Percentiles rank a stretch among this genome's conserved stretches.
phyloP scores from a whole-genome alignment of 257 asterid genomes.

The Solanum clarkiae region DNA sequence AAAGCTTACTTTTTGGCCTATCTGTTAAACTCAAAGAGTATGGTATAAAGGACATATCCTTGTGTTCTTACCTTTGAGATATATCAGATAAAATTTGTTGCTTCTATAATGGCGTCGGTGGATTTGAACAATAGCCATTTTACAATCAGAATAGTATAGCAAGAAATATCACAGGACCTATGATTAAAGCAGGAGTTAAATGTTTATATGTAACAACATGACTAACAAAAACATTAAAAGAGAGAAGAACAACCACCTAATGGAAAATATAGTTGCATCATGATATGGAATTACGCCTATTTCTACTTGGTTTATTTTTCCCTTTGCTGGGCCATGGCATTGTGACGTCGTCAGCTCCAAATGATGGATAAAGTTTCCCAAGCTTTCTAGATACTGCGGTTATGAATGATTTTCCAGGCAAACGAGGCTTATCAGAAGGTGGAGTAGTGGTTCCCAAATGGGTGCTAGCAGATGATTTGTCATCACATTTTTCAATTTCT shows the following conservation, averaged over 20 bases:
- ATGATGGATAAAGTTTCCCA: constrained; percentile 26
- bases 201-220: neutral
- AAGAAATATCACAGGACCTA: neutral
- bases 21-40: too few relatives aligned
- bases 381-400: constrained; percentile 56
- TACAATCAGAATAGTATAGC: neutral
- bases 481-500: constrained; percentile 34
- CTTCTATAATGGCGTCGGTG: neutral
- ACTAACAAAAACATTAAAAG: neutral
- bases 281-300: constrained; percentile 70
- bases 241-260: neutral
- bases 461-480: constrained; percentile 19
- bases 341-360: constrained; percentile 26
- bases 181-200: neutral
- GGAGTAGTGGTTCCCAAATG: constrained; percentile 14
- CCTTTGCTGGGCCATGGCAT: constrained; percentile 11
- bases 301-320: constrained; percentile 36
- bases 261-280: constrained; percentile 15
- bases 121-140: neutral
- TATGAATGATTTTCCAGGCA: constrained; percentile 56
- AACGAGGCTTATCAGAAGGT: constrained; percentile 39
- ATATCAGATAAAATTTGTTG: too few relatives aligned
- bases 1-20: constrained; percentile 11
- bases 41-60: too few relatives aligned
- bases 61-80: too few relatives aligned